Percentiles rank a stretch among this genome's conserved stretches.
phyloP scores from a whole-genome alignment of 306 rosid species.

The Vigna hirtella region DNA sequence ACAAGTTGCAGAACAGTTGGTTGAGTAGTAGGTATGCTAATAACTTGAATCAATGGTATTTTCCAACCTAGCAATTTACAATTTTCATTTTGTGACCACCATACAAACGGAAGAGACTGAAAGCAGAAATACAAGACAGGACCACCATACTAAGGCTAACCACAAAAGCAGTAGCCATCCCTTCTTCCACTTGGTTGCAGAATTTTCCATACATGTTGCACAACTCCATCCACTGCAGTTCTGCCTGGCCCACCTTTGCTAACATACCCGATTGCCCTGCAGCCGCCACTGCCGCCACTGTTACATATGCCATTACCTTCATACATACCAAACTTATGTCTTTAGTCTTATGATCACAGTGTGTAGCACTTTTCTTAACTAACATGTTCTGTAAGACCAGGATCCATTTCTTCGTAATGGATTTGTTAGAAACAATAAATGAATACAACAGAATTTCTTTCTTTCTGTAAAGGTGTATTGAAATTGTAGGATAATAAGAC shows the following conservation, averaged over 20 bases:
- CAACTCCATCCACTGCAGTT: conserved; percentile 82
- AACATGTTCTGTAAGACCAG: not conserved
- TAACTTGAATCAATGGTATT: not conserved
- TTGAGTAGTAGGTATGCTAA: conserved; percentile 5
- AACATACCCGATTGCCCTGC: conserved; percentile 69
- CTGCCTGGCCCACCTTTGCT: conserved; percentile 81
- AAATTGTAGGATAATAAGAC: conserved; percentile 25
- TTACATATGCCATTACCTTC: conserved; percentile 81
- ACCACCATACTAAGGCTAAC: conserved; percentile 70
- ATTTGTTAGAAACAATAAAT: not conserved
- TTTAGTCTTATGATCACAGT: not conserved
- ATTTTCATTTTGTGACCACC: conserved; percentile 60
- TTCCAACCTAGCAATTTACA: conserved; percentile 52
- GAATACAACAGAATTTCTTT: not conserved
- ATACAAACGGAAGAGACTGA: conserved; percentile 86
- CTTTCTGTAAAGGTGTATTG: conserved; percentile 4
- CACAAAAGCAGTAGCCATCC: conserved; percentile 67
- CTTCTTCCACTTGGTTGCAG: conserved; percentile 89
- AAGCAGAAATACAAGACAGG: conserved; percentile 80
- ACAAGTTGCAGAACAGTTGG: conserved; percentile 37
- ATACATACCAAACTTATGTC: conserved; percentile 11
- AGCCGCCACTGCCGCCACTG: conserved; percentile 71
- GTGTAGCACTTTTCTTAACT: not conserved
- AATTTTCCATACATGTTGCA: conserved; percentile 84
- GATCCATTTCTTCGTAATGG: not conserved